Evolutionary conservation across 2,329 filamentous ascomycete genomes (phyloP).

Genomic region (Rosellinia necatrix): DNA sequence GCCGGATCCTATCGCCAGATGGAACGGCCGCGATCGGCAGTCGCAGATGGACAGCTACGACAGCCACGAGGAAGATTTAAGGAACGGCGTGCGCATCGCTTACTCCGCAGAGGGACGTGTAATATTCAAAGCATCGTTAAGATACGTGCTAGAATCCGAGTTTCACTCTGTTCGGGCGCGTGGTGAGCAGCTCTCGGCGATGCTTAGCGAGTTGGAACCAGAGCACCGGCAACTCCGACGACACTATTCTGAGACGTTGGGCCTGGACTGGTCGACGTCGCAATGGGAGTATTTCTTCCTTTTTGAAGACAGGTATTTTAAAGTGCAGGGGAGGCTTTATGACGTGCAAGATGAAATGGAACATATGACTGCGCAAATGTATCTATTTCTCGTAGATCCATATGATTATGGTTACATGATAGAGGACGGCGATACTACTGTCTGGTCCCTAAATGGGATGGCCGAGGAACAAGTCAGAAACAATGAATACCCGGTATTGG

Average conservation of each 20-base stretch:
- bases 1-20: neutral
- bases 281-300: slow-evolving; percentile 2
- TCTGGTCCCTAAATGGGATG: slow-evolving; percentile 6
- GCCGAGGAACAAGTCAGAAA: neutral
- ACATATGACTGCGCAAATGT: slow-evolving; percentile 3
- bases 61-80: slow-evolving; percentile 15
- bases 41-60: neutral
- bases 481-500: neutral
- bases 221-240: neutral
- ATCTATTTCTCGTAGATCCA: neutral
- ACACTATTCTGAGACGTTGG: neutral
- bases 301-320: neutral
- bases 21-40: neutral
- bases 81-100: slow-evolving; percentile 2
- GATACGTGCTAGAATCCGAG: neutral
- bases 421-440: neutral
- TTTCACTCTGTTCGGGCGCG: neutral
- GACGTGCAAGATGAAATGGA: slow-evolving; percentile 1
- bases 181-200: neutral
- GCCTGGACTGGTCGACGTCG: neutral
- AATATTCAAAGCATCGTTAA: neutral
- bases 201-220: neutral
- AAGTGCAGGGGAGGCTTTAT: neutral
- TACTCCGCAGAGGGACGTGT: neutral
- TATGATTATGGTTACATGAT: neutral